These are phyloP conservation scores for Schrenkiella parvula DNA, from an alignment of 345 rosid species.

Conservation along the genomic window DNA sequence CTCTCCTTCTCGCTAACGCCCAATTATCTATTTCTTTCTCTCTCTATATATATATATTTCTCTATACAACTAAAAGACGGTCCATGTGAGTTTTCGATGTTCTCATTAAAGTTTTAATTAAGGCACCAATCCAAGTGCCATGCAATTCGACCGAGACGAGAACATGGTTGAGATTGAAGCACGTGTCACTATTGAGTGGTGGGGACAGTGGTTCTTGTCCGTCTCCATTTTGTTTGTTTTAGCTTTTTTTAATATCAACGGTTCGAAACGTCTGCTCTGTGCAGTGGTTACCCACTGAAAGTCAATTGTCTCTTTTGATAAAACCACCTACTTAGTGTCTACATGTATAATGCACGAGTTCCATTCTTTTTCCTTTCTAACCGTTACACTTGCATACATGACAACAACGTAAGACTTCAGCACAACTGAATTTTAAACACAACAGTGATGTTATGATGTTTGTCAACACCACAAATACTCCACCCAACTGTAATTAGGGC, in stretches of 20 bases:
- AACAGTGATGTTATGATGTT: background rate
- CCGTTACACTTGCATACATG: background rate
- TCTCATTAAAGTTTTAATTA: constrained; percentile 3
- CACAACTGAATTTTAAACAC: background rate
- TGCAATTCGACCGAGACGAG: constrained; percentile 28
- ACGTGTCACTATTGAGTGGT: constrained; percentile 20
- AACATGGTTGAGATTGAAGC: constrained; percentile 6
- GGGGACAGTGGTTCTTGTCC: constrained; percentile 29
- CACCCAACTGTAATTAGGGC: background rate
- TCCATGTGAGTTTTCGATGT: constrained; percentile 30
- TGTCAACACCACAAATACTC: constrained; percentile 5
- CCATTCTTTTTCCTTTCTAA: background rate
- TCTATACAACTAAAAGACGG: background rate
- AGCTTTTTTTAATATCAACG: constrained; percentile 17
- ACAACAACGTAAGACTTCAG: constrained; percentile 2
- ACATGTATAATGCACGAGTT: constrained; percentile 19
- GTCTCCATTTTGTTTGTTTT: constrained; percentile 25
- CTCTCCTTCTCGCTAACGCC: constrained; percentile 38
- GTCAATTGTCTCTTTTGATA: background rate
- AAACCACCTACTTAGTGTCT: constrained; percentile 26
- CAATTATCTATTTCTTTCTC: background rate
- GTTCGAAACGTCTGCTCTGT: constrained; percentile 9
- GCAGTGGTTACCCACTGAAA: constrained; percentile 20
- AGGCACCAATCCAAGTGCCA: constrained; percentile 19
- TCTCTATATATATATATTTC: background rate